Percentiles rank a stretch among this genome's conserved stretches.
Evolutionary conservation across 2,329 filamentous ascomycete genomes (phyloP).

Genomic region (Clarireedia monteithiana): DNA sequence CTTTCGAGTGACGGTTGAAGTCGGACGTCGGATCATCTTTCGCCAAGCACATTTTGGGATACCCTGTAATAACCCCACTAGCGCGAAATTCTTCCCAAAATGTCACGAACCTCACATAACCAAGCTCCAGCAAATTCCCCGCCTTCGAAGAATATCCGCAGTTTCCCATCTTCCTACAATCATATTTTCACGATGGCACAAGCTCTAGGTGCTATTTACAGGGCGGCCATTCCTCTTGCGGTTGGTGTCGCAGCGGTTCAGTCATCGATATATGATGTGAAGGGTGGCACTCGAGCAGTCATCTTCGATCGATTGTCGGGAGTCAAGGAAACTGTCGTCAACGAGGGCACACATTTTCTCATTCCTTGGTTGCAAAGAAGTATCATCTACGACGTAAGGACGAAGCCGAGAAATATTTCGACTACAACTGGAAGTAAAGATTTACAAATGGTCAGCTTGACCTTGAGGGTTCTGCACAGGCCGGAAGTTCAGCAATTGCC

Average conservation of each 20-base stretch:
- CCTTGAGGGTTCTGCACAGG: conserved; percentile 86
- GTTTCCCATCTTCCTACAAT: conserved; percentile 1
- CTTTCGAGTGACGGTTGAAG: background rate
- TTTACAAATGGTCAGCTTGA: conserved; percentile 99
- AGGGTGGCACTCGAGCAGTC: conserved; percentile 86
- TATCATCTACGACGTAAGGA: conserved; percentile 94
- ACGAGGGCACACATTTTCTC: conserved; percentile 95
- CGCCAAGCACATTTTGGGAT: conserved; percentile 16
- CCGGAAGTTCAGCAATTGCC: conserved; percentile 88
- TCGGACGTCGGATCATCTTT: conserved; percentile 12
- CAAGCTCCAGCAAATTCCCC: conserved; percentile 5
- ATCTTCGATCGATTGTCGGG: conserved; percentile 93
- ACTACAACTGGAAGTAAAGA: conserved; percentile 98
- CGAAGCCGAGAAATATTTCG: conserved; percentile 93
- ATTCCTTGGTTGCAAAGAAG: conserved; percentile 92
- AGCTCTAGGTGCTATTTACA: conserved; percentile 54
- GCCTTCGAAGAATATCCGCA: conserved; percentile 10
- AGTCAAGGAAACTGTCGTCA: conserved; percentile 87
- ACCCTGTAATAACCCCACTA: conserved; percentile 15
- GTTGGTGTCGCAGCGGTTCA: conserved; percentile 60
- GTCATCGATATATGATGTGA: conserved; percentile 91
- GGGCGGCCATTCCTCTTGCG: conserved; percentile 65
- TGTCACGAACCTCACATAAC: conserved; percentile 10
- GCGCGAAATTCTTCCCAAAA: conserved; percentile 23
- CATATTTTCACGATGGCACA: conserved; percentile 35